Conservation (phyloP, 192 early-diverging fungal species). For the Umbelopsis sp. region DNA sequence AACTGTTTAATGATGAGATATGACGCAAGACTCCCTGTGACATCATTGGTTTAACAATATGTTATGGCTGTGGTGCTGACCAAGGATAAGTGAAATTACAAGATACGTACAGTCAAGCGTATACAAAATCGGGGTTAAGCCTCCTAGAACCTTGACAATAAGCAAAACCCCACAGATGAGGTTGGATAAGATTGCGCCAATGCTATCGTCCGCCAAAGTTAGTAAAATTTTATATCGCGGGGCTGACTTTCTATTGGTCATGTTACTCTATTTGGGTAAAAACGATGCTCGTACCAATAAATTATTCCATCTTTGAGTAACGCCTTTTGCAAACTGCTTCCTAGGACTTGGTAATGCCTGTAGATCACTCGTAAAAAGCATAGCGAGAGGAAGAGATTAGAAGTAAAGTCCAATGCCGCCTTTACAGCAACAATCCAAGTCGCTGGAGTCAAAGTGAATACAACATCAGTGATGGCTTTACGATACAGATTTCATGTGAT, state of each 20-base stretch:
- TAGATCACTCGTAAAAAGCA: constrained; percentile 40
- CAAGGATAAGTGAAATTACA: background rate
- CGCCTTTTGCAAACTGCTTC: constrained; percentile 32
- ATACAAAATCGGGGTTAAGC: constrained; percentile 33
- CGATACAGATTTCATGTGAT: background rate
- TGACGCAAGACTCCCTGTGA: constrained; percentile 25
- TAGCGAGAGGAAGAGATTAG: constrained; percentile 29
- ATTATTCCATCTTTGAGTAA: constrained; percentile 32
- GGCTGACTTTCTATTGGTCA: background rate
- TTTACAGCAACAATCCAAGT: constrained; percentile 24
- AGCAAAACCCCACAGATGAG: constrained; percentile 29
- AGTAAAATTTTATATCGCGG: no score
- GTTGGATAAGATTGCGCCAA: constrained; percentile 35
- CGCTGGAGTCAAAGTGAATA: background rate
- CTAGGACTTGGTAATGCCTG: constrained; percentile 30
- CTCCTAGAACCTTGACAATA: constrained; percentile 23
- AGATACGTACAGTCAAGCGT: constrained; percentile 38
- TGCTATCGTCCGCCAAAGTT: constrained; percentile 5
- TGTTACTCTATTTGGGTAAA: background rate
- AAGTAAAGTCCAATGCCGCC: constrained; percentile 24
- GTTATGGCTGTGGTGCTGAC: background rate
- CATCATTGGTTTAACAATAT: background rate
- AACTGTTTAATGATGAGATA: constrained; percentile 34
- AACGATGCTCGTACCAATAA: constrained; percentile 25
- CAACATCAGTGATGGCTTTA: background rate